A percentile compares a stretch with the other conserved stretches of the same genome.
Evolutionary conservation across 768 basidiomycete genomes (phyloP).

Genomic region (Russula sp.): DNA sequence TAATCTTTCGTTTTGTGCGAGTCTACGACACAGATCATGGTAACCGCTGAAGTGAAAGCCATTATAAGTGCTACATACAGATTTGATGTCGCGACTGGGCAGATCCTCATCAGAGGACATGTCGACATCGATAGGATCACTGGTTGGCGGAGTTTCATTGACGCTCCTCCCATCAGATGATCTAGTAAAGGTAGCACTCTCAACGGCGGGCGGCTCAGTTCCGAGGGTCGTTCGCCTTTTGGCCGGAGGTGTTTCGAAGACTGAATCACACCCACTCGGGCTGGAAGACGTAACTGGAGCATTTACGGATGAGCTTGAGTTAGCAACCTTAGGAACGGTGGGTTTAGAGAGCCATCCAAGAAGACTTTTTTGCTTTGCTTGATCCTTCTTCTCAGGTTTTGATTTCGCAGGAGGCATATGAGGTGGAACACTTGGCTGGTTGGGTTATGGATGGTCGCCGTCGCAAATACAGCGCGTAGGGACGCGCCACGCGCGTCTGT

Average conservation of each 20-base stretch:
- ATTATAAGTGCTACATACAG: constrained; percentile 5
- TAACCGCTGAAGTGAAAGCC: background rate
- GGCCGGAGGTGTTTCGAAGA: constrained; percentile 20
- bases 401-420: constrained; percentile 12
- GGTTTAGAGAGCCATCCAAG: constrained; percentile 53
- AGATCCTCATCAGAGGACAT: constrained; percentile 51
- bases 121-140: constrained; percentile 71
- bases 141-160: constrained; percentile 64
- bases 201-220: constrained; percentile 34
- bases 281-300: constrained; percentile 17
- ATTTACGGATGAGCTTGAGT: constrained; percentile 7
- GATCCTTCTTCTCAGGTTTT: constrained; percentile 18
- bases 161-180: constrained; percentile 45
- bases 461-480: background rate
- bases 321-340: constrained; percentile 1
- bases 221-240: constrained; percentile 22
- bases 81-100: constrained; percentile 9
- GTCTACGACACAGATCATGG: background rate
- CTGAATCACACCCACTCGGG: constrained; percentile 13
- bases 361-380: constrained; percentile 64
- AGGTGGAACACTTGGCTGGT: background rate
- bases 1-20: constrained; percentile 56
- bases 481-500: constrained; percentile 1
- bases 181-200: constrained; percentile 30
- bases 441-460: constrained; percentile 1